phyloP scores from a whole-genome alignment of 768 basidiomycete species.

The Lentinula aciculospora region DNA sequence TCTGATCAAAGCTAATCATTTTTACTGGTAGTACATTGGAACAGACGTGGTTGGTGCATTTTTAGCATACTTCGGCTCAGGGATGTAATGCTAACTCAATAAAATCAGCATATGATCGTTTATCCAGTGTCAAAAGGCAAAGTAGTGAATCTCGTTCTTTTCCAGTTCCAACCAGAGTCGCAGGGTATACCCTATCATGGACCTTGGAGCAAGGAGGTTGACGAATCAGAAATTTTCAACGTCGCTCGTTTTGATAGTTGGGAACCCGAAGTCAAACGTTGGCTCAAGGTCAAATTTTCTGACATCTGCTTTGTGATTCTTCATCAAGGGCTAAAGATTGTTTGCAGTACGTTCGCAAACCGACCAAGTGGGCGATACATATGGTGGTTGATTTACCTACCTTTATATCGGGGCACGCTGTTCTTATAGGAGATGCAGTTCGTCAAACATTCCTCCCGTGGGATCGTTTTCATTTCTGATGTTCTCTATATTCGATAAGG shows the following conservation, averaged over 20 bases:
- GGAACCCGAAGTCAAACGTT: conserved; percentile 28
- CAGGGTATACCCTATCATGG: conserved; percentile 21
- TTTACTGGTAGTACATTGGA: conserved; percentile 12
- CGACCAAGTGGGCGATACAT: conserved; percentile 27
- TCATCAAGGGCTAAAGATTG: neutral
- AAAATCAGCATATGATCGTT: conserved; percentile 29
- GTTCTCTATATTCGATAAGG: conserved; percentile 15
- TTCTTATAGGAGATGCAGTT: conserved; percentile 31
- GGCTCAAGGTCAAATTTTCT: conserved; percentile 27
- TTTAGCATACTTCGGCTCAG: neutral
- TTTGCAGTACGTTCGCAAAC: conserved; percentile 16
- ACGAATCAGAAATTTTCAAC: conserved; percentile 21
- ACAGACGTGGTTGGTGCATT: conserved; percentile 8
- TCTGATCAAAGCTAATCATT: neutral
- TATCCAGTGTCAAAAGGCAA: conserved; percentile 36
- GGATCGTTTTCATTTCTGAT: neutral
- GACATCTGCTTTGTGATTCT: neutral
- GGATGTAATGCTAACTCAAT: neutral
- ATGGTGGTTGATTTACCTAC: conserved; percentile 21
- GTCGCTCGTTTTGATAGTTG: conserved; percentile 25
- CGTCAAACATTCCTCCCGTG: neutral
- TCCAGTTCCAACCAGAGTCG: conserved; percentile 23
- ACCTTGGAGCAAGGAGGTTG: conserved; percentile 25
- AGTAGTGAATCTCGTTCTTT: conserved; percentile 33
- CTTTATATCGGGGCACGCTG: conserved; percentile 23